Evolutionary conservation across 2,329 filamentous ascomycete species (phyloP), one percentile per base, ranked within the genome.

Genomic region (Colletotrichum sublineola): DNA sequence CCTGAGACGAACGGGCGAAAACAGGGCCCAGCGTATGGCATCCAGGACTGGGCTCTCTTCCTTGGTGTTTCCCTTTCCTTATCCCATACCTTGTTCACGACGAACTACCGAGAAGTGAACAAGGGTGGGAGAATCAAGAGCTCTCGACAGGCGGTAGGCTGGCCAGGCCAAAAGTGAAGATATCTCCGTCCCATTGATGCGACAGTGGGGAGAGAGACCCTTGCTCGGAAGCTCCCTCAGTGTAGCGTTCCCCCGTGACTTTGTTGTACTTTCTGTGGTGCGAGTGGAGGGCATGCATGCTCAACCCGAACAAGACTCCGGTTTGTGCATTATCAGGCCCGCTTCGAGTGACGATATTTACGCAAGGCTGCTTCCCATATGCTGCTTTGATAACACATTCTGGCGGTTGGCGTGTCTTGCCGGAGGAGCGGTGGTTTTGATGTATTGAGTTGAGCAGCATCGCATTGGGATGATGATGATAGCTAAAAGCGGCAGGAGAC

Each of bases 111-210:
- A 20, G 40, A 31, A 38, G 11, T n/a, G 50, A 36, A 44, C 15
- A 24, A 11, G 8, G 33, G 42, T n/a, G 42, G 5, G 29, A 53
- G 55, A 36, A 44, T 55, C 36, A 65, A 61, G 33, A 56, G 33
- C 24, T 64, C 20, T 64, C 9, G 56, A 52, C 11, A 46, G 57
- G 44, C 58, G 56, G 29, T 56, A 62, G 60, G 33, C 60, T 56
- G 60, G 40, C 40, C 63, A 56, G 48, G 55, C 55, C 58, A 31
- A 64, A 68, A 63, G 44, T 12, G 68, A 44, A 69, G 42, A 60
- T 38, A 60, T 52, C 44, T 63, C 69, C 65, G 69, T 60, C 14
- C 53, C 69, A 24, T 53, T 11, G 44, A 72, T 72, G 69, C 44
- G 33, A 71, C 64, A 42, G 42, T 44, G 48, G 58, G 46, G 63